Evolutionary conservation across 2,329 filamentous ascomycete species (phyloP), one percentile per base, ranked within the genome.

Genomic region (Coleophoma eucalyptorum): DNA sequence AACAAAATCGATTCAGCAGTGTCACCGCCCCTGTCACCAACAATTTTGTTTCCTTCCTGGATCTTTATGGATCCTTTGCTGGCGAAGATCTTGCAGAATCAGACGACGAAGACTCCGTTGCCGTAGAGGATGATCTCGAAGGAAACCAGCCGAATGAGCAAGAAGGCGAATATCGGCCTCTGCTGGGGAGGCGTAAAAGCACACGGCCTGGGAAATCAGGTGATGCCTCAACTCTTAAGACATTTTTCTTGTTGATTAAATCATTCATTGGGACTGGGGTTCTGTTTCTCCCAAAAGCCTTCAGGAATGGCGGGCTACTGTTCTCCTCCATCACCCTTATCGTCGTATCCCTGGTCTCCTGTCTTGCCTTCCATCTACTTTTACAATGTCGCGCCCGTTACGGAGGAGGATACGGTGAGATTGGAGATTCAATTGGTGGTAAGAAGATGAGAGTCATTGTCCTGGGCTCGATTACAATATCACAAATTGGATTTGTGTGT

Each of bases 241-340:
- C 93, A 5, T 86, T 89, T n/a, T 72, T 96, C 60, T 78, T 97
- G 49, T 77, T 97, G 42, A 81, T 97, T 58, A 97, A 97, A 74
- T 96, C 92, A 0, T 97, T 97, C 65, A 92, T 97, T 42, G 93
- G 94, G 16, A 97, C 93, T 0, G 92, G 92, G 50, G 92, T 97
- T 10, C 76, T 97, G 18, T 97, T 97, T 72, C 75, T 97, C 18
- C 92, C 92, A 1, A 84, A 90, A 42, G 92, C 93, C 5, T 97
- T 93, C 66, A 79, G 96, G 58, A 97, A 96, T 63, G 93, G 93
- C 48, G 93, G 93, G 52, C 96, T 97, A 90, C 72, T 96, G 12
- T 97, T 97, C 69, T 96, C 90, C 60, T 95, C 93, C 63, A 59
- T 94, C 46, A 87, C 97, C 13, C 80, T 97, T 15, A 76, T 97